phyloP scores from a whole-genome alignment of 345 rosid species.

The Salix dunnii region DNA sequence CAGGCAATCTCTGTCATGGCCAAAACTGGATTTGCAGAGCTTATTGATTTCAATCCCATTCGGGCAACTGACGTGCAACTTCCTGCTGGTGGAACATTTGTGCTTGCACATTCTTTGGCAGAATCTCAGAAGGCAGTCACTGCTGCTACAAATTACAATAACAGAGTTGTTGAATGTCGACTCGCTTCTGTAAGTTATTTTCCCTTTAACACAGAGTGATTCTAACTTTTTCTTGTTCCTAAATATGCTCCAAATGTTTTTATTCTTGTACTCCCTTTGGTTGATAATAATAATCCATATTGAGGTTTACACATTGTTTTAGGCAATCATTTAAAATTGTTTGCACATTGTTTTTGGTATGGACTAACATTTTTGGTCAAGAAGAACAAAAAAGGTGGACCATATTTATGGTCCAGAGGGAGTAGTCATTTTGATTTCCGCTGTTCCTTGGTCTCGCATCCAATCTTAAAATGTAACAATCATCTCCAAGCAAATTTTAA shows the following conservation, averaged over 20 bases:
- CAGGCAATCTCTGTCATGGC: conserved; percentile 99
- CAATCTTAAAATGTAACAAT: neutral
- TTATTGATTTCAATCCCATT: conserved; percentile 97
- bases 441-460: neutral
- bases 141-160: conserved; percentile 91
- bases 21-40: conserved; percentile 93
- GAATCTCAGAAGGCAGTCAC: conserved; percentile 97
- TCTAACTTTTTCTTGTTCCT: neutral
- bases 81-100: conserved; percentile 92
- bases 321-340: neutral
- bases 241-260: neutral
- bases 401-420: neutral
- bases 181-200: conserved; percentile 72
- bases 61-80: conserved; percentile 94
- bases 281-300: neutral
- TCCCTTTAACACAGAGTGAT: neutral
- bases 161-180: conserved; percentile 95
- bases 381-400: neutral
- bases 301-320: neutral
- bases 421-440: neutral
- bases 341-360: neutral
- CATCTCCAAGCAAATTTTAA: neutral
- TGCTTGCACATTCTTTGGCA: conserved; percentile 90
- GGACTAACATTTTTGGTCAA: neutral
- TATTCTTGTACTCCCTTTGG: no score